Percentiles rank a stretch among this genome's conserved stretches.
Evolutionary conservation across 768 basidiomycete genomes (phyloP).

Genomic region (Fomitopsis serialis): DNA sequence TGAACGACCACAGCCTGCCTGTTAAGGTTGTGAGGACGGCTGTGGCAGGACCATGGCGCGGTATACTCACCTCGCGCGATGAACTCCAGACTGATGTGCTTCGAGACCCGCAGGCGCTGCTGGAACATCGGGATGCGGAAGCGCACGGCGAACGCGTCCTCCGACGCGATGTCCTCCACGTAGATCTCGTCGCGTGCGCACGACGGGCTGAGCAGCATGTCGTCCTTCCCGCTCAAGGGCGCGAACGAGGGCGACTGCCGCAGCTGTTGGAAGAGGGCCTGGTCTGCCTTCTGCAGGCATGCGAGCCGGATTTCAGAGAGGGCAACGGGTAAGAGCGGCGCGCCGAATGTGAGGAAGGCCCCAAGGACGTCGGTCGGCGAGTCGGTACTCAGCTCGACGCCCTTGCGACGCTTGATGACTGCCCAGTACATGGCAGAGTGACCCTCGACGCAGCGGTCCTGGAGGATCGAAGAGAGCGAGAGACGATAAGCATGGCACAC

Average conservation of each 20-base stretch:
- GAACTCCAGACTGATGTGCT: conserved; percentile 53
- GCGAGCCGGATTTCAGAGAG: conserved; percentile 60
- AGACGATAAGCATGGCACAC: conserved; percentile 48
- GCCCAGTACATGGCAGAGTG: conserved; percentile 74
- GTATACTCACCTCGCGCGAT: conserved; percentile 46
- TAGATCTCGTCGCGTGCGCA: conserved; percentile 41
- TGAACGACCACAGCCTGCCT: conserved; percentile 57
- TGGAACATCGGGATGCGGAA: conserved; percentile 57
- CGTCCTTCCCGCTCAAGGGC: conserved; percentile 47
- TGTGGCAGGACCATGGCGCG: not conserved
- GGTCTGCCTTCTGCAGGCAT: conserved; percentile 59
- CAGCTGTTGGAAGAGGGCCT: conserved; percentile 55
- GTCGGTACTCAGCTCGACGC: conserved; percentile 1
- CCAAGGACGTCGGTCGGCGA: conserved; percentile 31
- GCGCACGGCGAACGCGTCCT: conserved; percentile 48
- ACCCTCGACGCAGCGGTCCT: conserved; percentile 57
- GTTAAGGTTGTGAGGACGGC: not conserved
- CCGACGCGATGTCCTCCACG: conserved; percentile 45
- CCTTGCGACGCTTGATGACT: conserved; percentile 49
- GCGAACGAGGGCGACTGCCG: conserved; percentile 47
- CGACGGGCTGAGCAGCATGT: conserved; percentile 30
- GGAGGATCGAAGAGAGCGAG: conserved; percentile 49
- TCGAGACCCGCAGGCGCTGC: conserved; percentile 64
- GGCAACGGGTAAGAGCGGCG: conserved; percentile 36
- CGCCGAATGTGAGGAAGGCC: conserved; percentile 48